Evolutionary conservation across 305 asterid species (phyloP).

Genomic region (Fraxinus baroniana): DNA sequence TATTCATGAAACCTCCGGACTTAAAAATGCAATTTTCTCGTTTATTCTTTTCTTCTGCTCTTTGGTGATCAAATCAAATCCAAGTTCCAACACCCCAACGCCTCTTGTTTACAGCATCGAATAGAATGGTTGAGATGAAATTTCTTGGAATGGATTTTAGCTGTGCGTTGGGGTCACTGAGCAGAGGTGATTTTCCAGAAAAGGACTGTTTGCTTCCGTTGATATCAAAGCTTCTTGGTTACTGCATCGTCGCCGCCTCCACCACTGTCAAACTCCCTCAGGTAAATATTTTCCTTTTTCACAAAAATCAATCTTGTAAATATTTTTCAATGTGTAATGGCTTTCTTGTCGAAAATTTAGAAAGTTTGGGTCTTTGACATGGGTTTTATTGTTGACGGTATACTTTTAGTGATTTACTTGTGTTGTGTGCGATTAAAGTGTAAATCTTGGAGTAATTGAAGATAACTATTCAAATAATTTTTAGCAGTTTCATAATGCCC

Average conservation of each 20-base stretch:
- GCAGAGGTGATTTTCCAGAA: slow-evolving; percentile 77
- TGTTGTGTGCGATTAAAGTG: background rate
- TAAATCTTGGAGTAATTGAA: background rate
- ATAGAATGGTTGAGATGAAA: slow-evolving; percentile 56
- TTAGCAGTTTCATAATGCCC: background rate
- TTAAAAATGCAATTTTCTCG: background rate
- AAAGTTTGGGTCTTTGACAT: slow-evolving; percentile 22
- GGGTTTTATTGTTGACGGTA: background rate
- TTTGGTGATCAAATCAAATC: background rate
- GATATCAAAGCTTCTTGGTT: slow-evolving; percentile 79
- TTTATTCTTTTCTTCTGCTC: background rate
- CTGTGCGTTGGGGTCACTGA: slow-evolving; percentile 76
- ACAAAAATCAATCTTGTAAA: background rate
- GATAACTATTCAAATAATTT: background rate
- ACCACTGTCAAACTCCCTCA: slow-evolving; percentile 88
- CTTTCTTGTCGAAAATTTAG: background rate
- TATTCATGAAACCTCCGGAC: background rate
- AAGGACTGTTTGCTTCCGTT: slow-evolving; percentile 90
- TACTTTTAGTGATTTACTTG: background rate
- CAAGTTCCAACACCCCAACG: background rate
- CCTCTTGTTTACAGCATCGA: background rate
- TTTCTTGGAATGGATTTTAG: slow-evolving; percentile 85
- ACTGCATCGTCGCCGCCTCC: slow-evolving; percentile 89
- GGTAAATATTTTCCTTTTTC: slow-evolving; percentile 29
- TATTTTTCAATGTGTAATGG: background rate